Conservation (phyloP, 164 flowering plant species). For the Berberis thunbergii region DNA sequence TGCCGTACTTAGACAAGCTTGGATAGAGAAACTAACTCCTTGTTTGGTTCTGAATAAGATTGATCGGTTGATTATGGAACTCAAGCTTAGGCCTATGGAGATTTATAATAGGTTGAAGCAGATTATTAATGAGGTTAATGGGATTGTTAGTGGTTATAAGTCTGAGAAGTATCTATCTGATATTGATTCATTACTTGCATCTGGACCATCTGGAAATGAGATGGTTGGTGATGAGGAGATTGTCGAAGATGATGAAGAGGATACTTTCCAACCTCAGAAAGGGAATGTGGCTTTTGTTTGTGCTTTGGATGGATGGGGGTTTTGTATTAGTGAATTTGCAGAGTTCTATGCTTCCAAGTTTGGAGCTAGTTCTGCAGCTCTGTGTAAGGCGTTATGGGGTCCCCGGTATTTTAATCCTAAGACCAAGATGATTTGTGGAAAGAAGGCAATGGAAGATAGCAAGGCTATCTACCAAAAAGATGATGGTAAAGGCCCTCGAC, state of each 20-base stretch:
- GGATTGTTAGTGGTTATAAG: constrained; percentile 71
- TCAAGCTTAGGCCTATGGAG: not conserved
- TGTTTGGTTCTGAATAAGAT: constrained; percentile 37
- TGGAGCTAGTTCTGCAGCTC: constrained; percentile 45
- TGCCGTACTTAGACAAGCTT: constrained; percentile 80
- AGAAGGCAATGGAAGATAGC: constrained; percentile 35
- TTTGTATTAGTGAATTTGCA: constrained; percentile 57
- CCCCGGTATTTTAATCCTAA: constrained; percentile 55
- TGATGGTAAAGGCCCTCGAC: constrained; percentile 41
- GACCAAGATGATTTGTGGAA: constrained; percentile 78
- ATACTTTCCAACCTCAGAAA: constrained; percentile 83
- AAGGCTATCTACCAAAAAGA: not conserved
- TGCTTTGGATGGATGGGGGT: constrained; percentile 97
- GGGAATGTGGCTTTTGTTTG: constrained; percentile 91
- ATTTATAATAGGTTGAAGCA: constrained; percentile 56
- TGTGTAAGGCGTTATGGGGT: constrained; percentile 79
- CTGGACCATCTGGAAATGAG: constrained; percentile 13
- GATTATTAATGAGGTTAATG: constrained; percentile 84
- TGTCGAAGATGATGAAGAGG: constrained; percentile 82
- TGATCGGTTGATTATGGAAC: not conserved
- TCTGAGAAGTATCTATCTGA: constrained; percentile 87
- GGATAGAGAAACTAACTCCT: constrained; percentile 80
- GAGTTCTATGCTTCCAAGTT: constrained; percentile 67
- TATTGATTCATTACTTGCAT: constrained; percentile 64
- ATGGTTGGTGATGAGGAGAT: constrained; percentile 39